Conservation (phyloP, 495 filamentous ascomycete genomes). For the Glarea lozoyensis region DNA sequence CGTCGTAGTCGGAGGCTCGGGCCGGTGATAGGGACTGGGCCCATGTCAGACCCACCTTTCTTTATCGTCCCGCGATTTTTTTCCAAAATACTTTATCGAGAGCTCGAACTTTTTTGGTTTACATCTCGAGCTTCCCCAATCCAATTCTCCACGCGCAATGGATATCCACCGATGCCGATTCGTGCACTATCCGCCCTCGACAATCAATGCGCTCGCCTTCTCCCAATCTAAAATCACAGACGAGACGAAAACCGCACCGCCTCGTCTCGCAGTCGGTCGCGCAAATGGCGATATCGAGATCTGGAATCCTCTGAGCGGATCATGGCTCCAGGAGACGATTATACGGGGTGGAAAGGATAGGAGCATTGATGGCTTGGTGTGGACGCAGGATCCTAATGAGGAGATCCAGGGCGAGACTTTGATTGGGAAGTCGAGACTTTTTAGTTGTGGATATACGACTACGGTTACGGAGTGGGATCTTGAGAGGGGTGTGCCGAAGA, state of each 20-base stretch:
- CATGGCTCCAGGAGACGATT: slow-evolving; percentile 84
- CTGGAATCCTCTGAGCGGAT: slow-evolving; percentile 83
- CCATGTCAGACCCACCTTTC: no score
- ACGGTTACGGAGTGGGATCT: slow-evolving; percentile 94
- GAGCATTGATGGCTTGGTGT: slow-evolving; percentile 82
- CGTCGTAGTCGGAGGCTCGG: no score
- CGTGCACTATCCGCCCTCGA: slow-evolving; percentile 85
- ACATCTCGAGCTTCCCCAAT: no score
- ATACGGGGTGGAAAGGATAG: slow-evolving; percentile 77
- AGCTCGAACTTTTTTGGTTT: no score
- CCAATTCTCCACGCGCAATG: slow-evolving; percentile 40
- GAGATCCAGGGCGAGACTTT: slow-evolving; percentile 51
- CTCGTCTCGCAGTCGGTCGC: slow-evolving; percentile 81
- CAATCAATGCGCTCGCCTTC: slow-evolving; percentile 91
- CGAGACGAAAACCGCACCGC: slow-evolving; percentile 34
- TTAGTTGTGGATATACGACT: slow-evolving; percentile 92
- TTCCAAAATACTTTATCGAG: no score
- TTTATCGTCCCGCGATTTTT: no score
- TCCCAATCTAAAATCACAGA: slow-evolving; percentile 66
- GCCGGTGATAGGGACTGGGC: no score
- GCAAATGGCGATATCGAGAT: slow-evolving; percentile 97
- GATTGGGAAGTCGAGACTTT: slow-evolving; percentile 72
- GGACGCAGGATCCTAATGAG: slow-evolving; percentile 80
- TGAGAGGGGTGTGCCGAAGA: slow-evolving; percentile 59
- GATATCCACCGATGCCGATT: slow-evolving; percentile 97